These are phyloP conservation scores for Trichoderma virens DNA, from an alignment of 495 filamentous ascomycete genomes.

Conservation along the genomic window DNA sequence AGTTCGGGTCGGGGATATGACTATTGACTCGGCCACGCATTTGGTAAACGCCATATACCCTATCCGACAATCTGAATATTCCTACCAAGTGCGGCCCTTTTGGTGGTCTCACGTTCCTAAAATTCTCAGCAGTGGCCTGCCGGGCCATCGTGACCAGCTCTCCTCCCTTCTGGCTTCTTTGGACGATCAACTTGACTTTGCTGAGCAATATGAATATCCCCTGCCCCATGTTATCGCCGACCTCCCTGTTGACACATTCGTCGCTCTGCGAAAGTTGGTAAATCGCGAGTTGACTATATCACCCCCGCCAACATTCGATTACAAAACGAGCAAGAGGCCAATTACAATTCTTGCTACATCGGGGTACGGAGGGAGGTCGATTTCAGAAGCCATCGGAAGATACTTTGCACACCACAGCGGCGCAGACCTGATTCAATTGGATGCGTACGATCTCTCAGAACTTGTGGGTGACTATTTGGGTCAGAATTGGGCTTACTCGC, in stretches of 20 bases:
- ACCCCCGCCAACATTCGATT: background rate
- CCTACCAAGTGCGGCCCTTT: background rate
- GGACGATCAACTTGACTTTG: background rate
- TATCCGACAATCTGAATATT: background rate
- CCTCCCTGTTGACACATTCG: constrained; percentile 3
- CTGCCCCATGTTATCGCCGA: constrained; percentile 1
- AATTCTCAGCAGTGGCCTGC: background rate
- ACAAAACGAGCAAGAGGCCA: constrained; percentile 8
- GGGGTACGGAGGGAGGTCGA: constrained; percentile 7
- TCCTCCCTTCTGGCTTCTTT: background rate
- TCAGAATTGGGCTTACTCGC: constrained; percentile 44
- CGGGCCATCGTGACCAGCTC: background rate
- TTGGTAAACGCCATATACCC: background rate
- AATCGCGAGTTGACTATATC: background rate
- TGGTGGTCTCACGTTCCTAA: constrained; percentile 8
- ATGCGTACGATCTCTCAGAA: constrained; percentile 72
- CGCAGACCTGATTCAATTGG: constrained; percentile 72
- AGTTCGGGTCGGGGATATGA: background rate
- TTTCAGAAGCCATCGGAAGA: constrained; percentile 26
- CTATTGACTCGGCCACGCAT: background rate
- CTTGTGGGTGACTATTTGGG: constrained; percentile 66
- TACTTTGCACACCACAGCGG: constrained; percentile 49
- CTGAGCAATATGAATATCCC: background rate
- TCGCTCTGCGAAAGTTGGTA: background rate
- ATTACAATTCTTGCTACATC: background rate